Base-by-base conservation (phyloP, 148 eudicot genomes). In the Chenopodium berlandieri region DNA sequence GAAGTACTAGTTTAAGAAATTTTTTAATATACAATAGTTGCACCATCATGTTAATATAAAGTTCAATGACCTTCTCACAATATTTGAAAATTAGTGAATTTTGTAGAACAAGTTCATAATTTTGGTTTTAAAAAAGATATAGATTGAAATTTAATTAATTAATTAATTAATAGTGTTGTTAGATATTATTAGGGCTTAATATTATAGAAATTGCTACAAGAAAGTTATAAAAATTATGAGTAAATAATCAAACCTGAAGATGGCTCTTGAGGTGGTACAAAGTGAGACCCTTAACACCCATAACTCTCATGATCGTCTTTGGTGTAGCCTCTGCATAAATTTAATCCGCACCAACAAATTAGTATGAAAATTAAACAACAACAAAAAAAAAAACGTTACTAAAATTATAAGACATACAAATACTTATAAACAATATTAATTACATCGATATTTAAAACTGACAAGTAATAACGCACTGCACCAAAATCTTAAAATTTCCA, bases 261-360 rank as follows among this genome's bases (percentile, higher is more conserved):
- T 92, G 97, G 46, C 94, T 91, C 83, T 93, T 93, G 86, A 93
- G 84, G 81, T 93, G 97, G 86, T 93, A 93, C 73, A 93, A 88
- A n/a, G 97, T 93, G 58, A 93, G 91, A 69, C 97, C 97, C 86
- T 93, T 93, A 48, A 93, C 97, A 34, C 97, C 97, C 97, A 93
- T 93, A 77, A 94, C 86, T 83, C 93, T 90, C 92, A 93, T 78
- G 70, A 91, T 91, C 22, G 92, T 88, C 84, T 93, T 93, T n/a
- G 97, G 97, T 37, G 97, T 93, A 80, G 97, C 97, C 85, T 91
- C 97, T 93, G 87, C 60, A 81, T 78, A 73, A 7, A 25, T 10
- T 22, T n/a, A 27, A 27, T 27, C 27, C 0, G 27, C 27, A 27
- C 27, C 27, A 27, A 27, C 27, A 27, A 27, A 27, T 27, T 27